Evolutionary conservation across 208 protist genomes (phyloP), one percentile per base, ranked within the genome.

Genomic region (Trypanosoma caninum): DNA sequence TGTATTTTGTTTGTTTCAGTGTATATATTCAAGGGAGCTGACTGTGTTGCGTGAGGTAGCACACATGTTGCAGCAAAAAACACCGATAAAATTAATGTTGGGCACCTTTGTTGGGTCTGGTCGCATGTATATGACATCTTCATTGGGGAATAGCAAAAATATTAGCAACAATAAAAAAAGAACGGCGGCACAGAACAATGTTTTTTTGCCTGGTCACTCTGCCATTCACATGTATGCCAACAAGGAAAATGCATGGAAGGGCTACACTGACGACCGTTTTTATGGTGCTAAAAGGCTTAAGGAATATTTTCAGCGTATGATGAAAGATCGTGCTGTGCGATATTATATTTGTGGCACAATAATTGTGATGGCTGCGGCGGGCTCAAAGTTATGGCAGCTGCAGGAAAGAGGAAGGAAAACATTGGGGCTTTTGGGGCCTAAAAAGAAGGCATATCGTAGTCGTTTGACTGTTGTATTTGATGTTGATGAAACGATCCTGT

Each of bases 401-500:
- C 84, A 92, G 64, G 59, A 75, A 25, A 37, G 44, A 20, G 82
- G 88, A 68, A 50, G 59, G 27, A 47, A n/a, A 14, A 45, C 67
- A 57, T 41, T 62, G 23, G 89, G 89, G 10, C 75, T 95, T 45
- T 59, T 95, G 20, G 89, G 89, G 20, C 83, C 83, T n/a, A 80
- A 80, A 28, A 90, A 91, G 51, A 90, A 89, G 61, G 25, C 65
- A 10, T 95, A 90, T 69, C 74, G 68, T 46, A 91, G 85, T 55
- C 82, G 89, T 6, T 73, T 95, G 0, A 95, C 89, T 9, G 65
- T 95, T 11, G 83, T 95, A 16, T 65, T 95, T 18, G 89, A 95
- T 55, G 76, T 95, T n/a, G 89, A 95, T 59, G 89, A 95, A 67
- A 95, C 83, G 18, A 78, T 95, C 46, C 48, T 95, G 2, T 95